phyloP scores from a whole-genome alignment of 257 asterid species.

The Datura wrightii region DNA sequence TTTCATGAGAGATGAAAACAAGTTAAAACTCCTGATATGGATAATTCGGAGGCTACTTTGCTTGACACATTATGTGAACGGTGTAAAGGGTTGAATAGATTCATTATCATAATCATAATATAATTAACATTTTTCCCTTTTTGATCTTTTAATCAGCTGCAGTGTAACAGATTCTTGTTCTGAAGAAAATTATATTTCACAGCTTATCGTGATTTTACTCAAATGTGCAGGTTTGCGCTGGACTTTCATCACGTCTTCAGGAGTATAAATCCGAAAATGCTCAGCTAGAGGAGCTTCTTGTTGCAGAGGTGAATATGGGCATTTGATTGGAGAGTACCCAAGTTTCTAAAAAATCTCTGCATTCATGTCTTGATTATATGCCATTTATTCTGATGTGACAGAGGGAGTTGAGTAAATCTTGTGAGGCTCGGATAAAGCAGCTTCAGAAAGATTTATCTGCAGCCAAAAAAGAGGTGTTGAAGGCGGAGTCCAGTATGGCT shows the following conservation, averaged over 20 bases:
- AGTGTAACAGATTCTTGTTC: not conserved
- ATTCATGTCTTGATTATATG: constrained; percentile 30
- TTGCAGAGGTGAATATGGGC: constrained; percentile 75
- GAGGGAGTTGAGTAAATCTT: constrained; percentile 94
- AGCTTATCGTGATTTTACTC: constrained; percentile 25
- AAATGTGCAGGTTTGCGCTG: constrained; percentile 86
- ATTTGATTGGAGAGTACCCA: constrained; percentile 33
- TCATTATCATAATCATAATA: constrained; percentile 2
- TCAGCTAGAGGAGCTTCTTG: constrained; percentile 93
- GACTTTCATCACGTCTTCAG: constrained; percentile 97
- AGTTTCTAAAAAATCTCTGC: constrained; percentile 23
- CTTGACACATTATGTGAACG: not conserved
- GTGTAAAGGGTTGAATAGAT: not conserved
- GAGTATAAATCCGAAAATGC: constrained; percentile 99
- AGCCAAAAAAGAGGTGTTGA: constrained; percentile 80
- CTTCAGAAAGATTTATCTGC: constrained; percentile 78
- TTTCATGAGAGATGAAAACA: not conserved
- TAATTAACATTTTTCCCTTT: not conserved
- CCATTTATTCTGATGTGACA: constrained; percentile 49
- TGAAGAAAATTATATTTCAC: constrained; percentile 20
- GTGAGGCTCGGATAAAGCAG: constrained; percentile 79
- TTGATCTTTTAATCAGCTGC: constrained; percentile 19
- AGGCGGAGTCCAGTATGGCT: constrained; percentile 80
- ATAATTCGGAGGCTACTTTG: not conserved
- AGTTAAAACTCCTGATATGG: not conserved